Evolutionary conservation across 2,329 filamentous ascomycete species (phyloP).

Genomic region (Penicillium decumbens): DNA sequence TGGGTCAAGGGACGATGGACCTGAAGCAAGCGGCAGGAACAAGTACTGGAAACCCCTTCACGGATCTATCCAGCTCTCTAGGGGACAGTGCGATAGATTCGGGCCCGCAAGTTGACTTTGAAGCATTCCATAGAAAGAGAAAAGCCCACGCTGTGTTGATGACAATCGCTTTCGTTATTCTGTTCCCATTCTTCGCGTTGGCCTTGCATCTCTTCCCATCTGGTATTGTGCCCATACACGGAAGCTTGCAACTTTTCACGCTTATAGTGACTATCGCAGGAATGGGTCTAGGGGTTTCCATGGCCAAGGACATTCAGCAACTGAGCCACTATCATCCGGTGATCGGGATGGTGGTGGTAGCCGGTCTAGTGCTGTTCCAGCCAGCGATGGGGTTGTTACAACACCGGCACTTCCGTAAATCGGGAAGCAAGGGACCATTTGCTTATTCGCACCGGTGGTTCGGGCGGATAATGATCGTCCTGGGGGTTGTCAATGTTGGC

Average conservation of each 20-base stretch:
- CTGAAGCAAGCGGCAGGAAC: conserved; percentile 19
- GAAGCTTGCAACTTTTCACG: conserved; percentile 46
- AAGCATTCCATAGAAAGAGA: conserved; percentile 15
- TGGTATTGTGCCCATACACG: conserved; percentile 44
- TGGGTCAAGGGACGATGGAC: conserved; percentile 20
- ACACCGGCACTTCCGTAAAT: conserved; percentile 49
- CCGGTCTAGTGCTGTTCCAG: conserved; percentile 53
- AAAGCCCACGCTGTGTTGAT: conserved; percentile 36
- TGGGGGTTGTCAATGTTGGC: conserved; percentile 56
- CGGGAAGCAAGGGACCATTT: conserved; percentile 43
- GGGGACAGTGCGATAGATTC: conserved; percentile 2
- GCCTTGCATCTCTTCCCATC: conserved; percentile 34
- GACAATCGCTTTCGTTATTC: conserved; percentile 40
- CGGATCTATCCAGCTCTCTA: conserved; percentile 7
- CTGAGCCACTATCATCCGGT: conserved; percentile 47
- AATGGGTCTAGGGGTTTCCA: conserved; percentile 49
- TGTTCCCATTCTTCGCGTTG: conserved; percentile 33
- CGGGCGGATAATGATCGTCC: conserved; percentile 47
- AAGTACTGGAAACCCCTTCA: conserved; percentile 9
- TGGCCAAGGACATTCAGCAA: conserved; percentile 41
- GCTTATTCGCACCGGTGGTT: conserved; percentile 54
- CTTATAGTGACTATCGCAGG: conserved; percentile 48
- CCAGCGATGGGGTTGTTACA: conserved; percentile 51
- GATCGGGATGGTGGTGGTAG: conserved; percentile 52
- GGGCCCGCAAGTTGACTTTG: background rate